Conservation (phyloP, 176 grass and related monocot genomes). For the Coix lacrymajobi region DNA sequence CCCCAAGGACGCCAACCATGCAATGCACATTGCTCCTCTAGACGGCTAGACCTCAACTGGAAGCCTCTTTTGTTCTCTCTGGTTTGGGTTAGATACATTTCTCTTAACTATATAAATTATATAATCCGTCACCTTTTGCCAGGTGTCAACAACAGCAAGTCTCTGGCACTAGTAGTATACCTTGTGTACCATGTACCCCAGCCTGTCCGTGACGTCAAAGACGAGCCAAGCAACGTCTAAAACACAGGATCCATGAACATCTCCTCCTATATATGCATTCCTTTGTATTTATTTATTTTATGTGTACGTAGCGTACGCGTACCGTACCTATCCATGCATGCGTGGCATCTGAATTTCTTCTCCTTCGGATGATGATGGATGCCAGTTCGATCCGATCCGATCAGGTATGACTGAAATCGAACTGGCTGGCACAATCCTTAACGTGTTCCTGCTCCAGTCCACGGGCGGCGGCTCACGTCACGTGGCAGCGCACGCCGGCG, state of each 20-base stretch:
- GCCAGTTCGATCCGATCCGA: too few species aligned
- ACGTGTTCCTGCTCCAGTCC: too few species aligned
- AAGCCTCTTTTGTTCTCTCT: not conserved
- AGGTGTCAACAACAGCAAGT: not conserved
- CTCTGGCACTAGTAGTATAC: too few species aligned
- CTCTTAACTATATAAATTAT: not conserved
- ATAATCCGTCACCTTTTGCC: not conserved
- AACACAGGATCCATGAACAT: not conserved
- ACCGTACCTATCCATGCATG: too few species aligned
- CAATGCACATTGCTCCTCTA: not conserved
- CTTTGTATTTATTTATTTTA: too few species aligned
- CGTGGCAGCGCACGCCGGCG: too few species aligned
- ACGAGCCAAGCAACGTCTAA: not conserved
- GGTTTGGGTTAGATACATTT: not conserved
- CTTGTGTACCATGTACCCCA: not conserved
- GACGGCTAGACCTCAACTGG: not conserved
- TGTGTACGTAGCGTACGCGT: too few species aligned
- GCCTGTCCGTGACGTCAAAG: conserved; percentile 9
- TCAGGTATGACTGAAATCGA: too few species aligned
- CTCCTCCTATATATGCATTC: not conserved
- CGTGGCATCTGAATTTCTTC: too few species aligned
- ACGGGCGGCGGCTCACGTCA: too few species aligned
- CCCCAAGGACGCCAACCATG: not conserved
- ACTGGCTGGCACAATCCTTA: too few species aligned
- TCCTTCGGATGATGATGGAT: too few species aligned